Base-by-base conservation (phyloP, 164 flowering plant genomes). In the Nymphaea thermarum region DNA sequence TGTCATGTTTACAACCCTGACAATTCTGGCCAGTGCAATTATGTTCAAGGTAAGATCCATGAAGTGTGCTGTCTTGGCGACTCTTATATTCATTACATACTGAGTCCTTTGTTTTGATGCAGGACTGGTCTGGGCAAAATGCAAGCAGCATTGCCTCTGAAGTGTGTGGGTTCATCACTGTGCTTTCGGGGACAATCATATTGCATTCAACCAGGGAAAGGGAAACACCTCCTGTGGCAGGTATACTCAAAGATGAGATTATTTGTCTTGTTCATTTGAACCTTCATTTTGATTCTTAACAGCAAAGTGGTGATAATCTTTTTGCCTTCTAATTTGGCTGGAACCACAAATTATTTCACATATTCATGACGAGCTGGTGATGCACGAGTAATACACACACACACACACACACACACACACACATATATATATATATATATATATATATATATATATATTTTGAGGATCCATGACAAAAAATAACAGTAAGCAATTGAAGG, bases 91-190 rank as follows among this genome's bases (percentile, higher is more conserved):
- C 16, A 6, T n/a, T 61, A 7, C 4, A 6, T 61, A 61, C n/a
- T 3, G 63, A 10, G n/a, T 55, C 53, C 12, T 66, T 18, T 62
- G 62, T 61, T 64, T 16, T 62, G 44, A 15, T 76, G 62, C 85
- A 93, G 98, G 98, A 93, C 72, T 90, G 96, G 96, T 80, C 88
- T 41, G 95, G 87, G 53, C 98, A 90, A 75, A 67, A 77, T 74
- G 86, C 65, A 5, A 89, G 90, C 76, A 86, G 93, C 76, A 86
- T 93, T 78, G 84, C 86, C 60, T 93, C 98, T 70, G 98, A 90
- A 76, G 65, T 93, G 71, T 93, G 98, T 79, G 98, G 98, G 64
- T 90, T 93, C 66, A 82, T 87, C 69, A 90, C 90, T 16, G 89
- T 93, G 43, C 87, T 93, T 62, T 81, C 93, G 53, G 98, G 98